phyloP scores from a whole-genome alignment of 805 yeast genomes.

The Yarrowia bubula region DNA sequence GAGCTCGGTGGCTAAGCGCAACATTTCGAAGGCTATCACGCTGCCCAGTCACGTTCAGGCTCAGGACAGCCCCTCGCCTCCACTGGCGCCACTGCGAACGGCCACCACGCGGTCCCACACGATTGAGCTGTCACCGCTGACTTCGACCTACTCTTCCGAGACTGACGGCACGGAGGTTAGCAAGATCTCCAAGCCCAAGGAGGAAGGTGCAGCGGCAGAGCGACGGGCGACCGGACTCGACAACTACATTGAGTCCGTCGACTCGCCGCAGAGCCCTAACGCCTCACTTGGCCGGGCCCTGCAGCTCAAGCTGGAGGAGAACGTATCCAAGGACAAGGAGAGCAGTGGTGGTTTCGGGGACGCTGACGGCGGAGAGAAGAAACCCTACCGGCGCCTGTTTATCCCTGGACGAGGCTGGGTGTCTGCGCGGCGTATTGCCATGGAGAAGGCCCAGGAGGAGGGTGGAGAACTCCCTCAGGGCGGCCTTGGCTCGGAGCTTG shows the following conservation, averaged over 20 bases:
- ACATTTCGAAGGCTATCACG: conserved; percentile 18
- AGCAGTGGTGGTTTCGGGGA: conserved; percentile 13
- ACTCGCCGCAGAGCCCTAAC: conserved; percentile 10
- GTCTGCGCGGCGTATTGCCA: conserved; percentile 31
- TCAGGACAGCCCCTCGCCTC: not conserved
- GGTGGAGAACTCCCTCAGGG: not conserved
- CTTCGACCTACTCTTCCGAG: conserved; percentile 16
- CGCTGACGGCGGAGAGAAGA: conserved; percentile 29
- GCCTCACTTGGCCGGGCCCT: not conserved
- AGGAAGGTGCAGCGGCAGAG: not conserved
- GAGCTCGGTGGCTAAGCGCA: conserved; percentile 10
- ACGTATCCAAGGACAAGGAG: conserved; percentile 5
- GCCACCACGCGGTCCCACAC: conserved; percentile 3
- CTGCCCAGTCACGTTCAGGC: conserved; percentile 1
- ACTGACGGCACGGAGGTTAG: conserved; percentile 17
- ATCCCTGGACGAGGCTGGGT: conserved; percentile 36
- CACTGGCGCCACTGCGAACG: conserved; percentile 3
- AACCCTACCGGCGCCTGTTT: conserved; percentile 34
- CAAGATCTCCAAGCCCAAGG: not conserved
- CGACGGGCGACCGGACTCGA: not conserved
- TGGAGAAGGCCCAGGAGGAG: conserved; percentile 28
- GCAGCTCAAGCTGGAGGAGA: conserved; percentile 22
- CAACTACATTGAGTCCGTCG: conserved; percentile 2
- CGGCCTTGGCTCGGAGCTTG: not conserved
- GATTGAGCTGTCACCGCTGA: conserved; percentile 15